Base-by-base conservation (phyloP, 2,329 filamentous ascomycete genomes). In the Emmonsiellopsis sp. region DNA sequence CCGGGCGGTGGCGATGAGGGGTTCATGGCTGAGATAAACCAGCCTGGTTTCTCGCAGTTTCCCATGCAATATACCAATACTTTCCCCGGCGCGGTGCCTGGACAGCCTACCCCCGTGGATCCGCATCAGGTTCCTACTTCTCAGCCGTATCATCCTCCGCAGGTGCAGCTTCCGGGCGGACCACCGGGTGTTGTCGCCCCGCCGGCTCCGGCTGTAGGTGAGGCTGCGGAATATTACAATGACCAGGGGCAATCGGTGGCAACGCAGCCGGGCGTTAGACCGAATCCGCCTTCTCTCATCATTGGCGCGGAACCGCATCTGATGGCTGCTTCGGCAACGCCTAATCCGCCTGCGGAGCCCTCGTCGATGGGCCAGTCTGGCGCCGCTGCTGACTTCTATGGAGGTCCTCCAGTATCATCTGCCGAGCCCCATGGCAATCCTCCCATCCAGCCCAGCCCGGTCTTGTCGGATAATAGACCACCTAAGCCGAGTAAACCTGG, bases 211-310 rank as follows among this genome's bases (percentile, higher is more conserved):
- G 34, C 73, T 17, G 74, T 74, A 51, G 82, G 81, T 34, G 72
- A 74, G 37, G 80, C 80, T 5, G 76, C 82, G 13, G 80, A 83
- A 36, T 85, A 82, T 63, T 85, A 84, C 63, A 74, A 77, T 43
- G 82, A 84, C 62, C 75, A 81, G 60, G 82, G 81, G 9, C 71
- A 84, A 62, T 83, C 79, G 14, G 81, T 85, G 2, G 63, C 70
- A 8, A 63, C 71, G 10, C 82, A 85, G 63, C 82, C 82, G 6
- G 82, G 82, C n/a, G 71, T 82, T 9, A 73, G 82, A 43, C 74
- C 78, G 6, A 65, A 74, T 13, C 70, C 71, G 34, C 77, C 78
- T 27, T 72, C 75, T 1, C 71, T 82, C 39, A 77, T 82, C 53
- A 73, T 78, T 13, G 76, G 74, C 34, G 73, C 75, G 42, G 76